Evolutionary conservation across 78 protist genomes (phyloP).

Genomic region (Mastigamoeba balamuthi): DNA sequence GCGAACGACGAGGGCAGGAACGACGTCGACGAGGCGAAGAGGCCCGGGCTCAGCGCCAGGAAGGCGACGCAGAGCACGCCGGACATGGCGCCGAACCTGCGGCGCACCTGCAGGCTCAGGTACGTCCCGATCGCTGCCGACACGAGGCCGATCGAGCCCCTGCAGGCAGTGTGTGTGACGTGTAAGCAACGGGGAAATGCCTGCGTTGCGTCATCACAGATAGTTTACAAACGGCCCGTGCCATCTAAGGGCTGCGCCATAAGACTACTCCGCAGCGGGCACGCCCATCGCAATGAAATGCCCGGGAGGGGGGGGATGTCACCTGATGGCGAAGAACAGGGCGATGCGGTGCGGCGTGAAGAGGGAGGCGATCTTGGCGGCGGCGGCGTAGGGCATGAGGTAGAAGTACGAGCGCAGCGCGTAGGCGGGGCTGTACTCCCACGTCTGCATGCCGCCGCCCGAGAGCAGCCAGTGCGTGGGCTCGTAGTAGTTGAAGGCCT

Average conservation of each 20-base stretch:
- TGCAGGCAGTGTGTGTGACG: no score
- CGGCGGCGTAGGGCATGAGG: constrained; percentile 14
- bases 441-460: constrained; percentile 80
- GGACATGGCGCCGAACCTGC: background rate
- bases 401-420: constrained; percentile 76
- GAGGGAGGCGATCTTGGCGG: background rate
- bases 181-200: no score
- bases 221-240: no score
- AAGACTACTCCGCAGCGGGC: no score
- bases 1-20: constrained; percentile 40
- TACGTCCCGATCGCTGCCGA: background rate
- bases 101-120: background rate
- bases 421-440: constrained; percentile 81
- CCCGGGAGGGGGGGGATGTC: no score
- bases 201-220: no score
- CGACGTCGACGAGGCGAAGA: constrained; percentile 33
- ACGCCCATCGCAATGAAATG: no score
- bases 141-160: no score
- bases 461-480: constrained; percentile 68
- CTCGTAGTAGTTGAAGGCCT: constrained; percentile 90
- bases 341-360: no score
- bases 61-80: background rate
- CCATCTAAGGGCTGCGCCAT: no score
- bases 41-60: constrained; percentile 11
- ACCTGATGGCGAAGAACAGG: no score